Conservation (phyloP, 345 rosid genomes). For the Eucalyptus curtisii region DNA sequence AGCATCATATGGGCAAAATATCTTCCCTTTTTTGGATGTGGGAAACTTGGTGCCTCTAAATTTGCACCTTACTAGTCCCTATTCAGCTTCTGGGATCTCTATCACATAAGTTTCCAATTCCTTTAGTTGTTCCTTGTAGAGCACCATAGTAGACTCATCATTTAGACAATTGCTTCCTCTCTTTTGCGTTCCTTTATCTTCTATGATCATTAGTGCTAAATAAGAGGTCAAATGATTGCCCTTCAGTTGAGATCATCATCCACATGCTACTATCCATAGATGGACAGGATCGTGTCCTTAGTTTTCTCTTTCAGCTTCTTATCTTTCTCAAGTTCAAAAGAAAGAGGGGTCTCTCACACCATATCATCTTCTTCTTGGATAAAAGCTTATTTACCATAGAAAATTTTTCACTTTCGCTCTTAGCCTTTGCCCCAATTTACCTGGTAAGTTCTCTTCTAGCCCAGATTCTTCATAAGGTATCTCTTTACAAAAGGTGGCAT, state of each 20-base stretch:
- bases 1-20: no score
- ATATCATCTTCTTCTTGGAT: neutral
- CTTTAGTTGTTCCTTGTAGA: accelerated
- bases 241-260: no score
- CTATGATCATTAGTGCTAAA: neutral
- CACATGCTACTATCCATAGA: no score
- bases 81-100: accelerated
- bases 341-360: neutral
- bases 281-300: neutral
- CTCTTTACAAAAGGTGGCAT: no score
- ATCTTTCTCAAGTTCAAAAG: neutral
- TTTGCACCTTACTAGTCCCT: no score
- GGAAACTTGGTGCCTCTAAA: no score
- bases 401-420: neutral
- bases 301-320: neutral
- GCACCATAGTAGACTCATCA: no score
- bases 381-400: neutral
- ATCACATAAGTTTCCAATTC: accelerated
- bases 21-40: no score
- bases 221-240: no score
- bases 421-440: neutral
- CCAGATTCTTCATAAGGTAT: accelerated
- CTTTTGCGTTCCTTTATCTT: accelerated
- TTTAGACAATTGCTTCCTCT: accelerated
- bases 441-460: accelerated